These are phyloP conservation scores for Cudoniella acicularis DNA, from an alignment of 495 filamentous ascomycete species.

Conservation along the genomic window DNA sequence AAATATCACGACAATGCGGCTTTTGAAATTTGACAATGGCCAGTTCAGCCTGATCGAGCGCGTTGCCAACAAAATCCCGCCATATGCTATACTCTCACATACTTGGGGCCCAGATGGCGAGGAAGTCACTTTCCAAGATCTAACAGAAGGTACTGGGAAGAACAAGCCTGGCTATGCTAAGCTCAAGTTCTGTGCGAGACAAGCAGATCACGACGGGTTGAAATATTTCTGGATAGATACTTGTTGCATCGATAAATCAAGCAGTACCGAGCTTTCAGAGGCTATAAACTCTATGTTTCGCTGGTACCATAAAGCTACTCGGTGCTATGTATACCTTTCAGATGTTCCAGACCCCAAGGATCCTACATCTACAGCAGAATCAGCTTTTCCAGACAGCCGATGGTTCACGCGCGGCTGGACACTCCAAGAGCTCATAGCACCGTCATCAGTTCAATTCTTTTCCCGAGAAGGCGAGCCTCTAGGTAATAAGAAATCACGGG, in stretches of 20 bases:
- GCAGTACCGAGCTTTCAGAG: no score
- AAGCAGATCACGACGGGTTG: conserved; percentile 21
- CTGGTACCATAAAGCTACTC: no score
- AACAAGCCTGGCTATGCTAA: conserved; percentile 27
- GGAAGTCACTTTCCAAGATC: conserved; percentile 20
- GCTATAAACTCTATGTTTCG: no score
- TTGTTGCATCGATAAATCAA: no score
- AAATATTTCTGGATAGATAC: conserved; percentile 12
- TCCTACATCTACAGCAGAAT: no score
- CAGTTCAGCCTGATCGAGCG: conserved; percentile 12
- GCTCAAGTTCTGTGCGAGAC: conserved; percentile 27
- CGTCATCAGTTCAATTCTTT: conserved; percentile 3
- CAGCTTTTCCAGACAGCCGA: no score
- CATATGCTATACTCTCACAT: conserved; percentile 25
- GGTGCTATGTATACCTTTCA: no score
- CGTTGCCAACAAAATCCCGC: background rate
- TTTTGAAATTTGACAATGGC: background rate
- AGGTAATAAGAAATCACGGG: conserved; percentile 11
- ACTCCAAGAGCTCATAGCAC: conserved; percentile 11
- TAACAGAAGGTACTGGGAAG: conserved; percentile 13
- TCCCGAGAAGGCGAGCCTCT: background rate
- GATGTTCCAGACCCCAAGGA: no score
- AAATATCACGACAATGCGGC: background rate
- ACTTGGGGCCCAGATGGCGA: conserved; percentile 22
- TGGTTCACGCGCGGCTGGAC: no score